Evolutionary conservation across 108 stramenopile species (phyloP).

Genomic region (Fistulifera pelliculosa): DNA sequence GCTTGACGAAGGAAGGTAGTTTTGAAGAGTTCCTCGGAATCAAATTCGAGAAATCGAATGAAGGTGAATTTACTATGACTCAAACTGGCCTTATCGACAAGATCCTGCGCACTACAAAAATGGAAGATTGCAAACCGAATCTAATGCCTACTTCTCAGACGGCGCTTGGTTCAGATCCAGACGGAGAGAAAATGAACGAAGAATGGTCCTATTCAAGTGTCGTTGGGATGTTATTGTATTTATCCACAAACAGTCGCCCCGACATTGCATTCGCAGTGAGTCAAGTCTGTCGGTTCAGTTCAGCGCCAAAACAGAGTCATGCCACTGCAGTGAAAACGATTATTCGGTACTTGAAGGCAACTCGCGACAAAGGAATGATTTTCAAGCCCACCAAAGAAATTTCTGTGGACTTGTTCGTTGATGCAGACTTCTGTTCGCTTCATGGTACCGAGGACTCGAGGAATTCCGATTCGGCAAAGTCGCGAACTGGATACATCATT

Average conservation of each 20-base stretch:
- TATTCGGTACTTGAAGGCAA: constrained; percentile 32
- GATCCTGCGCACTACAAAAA: constrained; percentile 36
- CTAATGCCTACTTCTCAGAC: constrained; percentile 15
- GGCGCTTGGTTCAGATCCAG: constrained; percentile 25
- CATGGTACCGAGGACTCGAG: constrained; percentile 14
- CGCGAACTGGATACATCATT: constrained; percentile 42
- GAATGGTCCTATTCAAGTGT: constrained; percentile 27
- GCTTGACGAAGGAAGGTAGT: constrained; percentile 17
- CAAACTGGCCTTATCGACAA: constrained; percentile 38
- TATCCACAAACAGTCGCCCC: constrained; percentile 28
- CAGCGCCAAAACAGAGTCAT: constrained; percentile 26
- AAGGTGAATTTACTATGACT: constrained; percentile 6
- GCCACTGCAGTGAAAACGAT: constrained; percentile 40
- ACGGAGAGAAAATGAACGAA: constrained; percentile 23
- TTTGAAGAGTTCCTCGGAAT: constrained; percentile 20
- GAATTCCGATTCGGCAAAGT: constrained; percentile 16
- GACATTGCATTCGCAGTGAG: constrained; percentile 35
- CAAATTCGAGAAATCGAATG: background rate
- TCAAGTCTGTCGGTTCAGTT: constrained; percentile 31
- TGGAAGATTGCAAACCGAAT: constrained; percentile 26
- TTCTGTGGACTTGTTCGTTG: constrained; percentile 26
- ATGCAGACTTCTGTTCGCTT: constrained; percentile 41
- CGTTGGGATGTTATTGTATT: constrained; percentile 38
- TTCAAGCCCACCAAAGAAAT: constrained; percentile 13
- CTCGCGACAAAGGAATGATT: constrained; percentile 29